Evolutionary conservation across 768 basidiomycete species (phyloP).

Genomic region (Termitomyces sp.): DNA sequence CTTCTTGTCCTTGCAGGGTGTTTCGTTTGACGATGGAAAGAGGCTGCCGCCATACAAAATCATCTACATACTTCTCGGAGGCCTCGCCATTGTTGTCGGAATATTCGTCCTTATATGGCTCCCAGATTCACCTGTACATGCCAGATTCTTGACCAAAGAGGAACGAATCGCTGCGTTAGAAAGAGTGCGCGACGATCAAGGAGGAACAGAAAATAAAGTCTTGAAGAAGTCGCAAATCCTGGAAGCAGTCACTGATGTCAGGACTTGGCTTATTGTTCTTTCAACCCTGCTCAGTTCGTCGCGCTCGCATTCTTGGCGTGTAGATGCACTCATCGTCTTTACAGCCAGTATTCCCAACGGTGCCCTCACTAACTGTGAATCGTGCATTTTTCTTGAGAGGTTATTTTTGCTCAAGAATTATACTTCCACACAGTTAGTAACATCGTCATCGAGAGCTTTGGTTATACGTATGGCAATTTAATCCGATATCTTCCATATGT

Average conservation of each 20-base stretch:
- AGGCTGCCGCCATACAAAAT: slow-evolving; percentile 54
- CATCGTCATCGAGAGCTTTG: slow-evolving; percentile 56
- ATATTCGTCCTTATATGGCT: slow-evolving; percentile 52
- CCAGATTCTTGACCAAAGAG: slow-evolving; percentile 47
- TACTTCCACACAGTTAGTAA: slow-evolving; percentile 41
- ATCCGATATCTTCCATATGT: background rate
- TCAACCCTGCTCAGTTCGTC: slow-evolving; percentile 52
- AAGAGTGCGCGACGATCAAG: slow-evolving; percentile 61
- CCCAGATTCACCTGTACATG: slow-evolving; percentile 62
- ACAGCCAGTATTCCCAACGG: slow-evolving; percentile 65
- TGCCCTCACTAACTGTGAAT: slow-evolving; percentile 55
- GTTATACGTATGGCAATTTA: slow-evolving; percentile 45
- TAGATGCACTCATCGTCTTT: background rate
- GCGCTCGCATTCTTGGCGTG: background rate
- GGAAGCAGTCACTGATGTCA: slow-evolving; percentile 51
- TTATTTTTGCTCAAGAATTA: background rate
- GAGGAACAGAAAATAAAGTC: slow-evolving; percentile 56
- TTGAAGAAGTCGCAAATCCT: slow-evolving; percentile 54
- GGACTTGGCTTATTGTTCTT: slow-evolving; percentile 60
- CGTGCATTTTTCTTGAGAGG: background rate
- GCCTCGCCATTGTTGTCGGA: slow-evolving; percentile 54
- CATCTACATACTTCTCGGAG: slow-evolving; percentile 56
- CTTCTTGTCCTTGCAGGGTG: slow-evolving; percentile 30
- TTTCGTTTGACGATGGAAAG: slow-evolving; percentile 48
- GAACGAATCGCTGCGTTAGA: slow-evolving; percentile 61